These are phyloP conservation scores for Hemisphaericaspora lyxosophila DNA, from an alignment of 1,139 yeast species.

Conservation along the genomic window DNA sequence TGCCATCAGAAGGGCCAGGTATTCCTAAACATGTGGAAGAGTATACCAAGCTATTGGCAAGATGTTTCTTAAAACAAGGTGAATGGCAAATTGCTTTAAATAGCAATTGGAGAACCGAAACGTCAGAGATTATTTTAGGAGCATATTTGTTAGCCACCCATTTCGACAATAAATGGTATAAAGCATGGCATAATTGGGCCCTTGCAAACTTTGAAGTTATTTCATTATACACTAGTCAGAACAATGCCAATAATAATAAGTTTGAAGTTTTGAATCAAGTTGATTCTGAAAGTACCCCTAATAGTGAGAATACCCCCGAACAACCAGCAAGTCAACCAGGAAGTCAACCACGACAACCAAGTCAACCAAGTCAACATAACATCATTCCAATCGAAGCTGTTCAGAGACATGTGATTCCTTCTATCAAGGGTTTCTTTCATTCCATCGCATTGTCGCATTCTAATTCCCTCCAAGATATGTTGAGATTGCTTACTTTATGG, in stretches of 20 bases:
- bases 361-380: slow-evolving; percentile 16
- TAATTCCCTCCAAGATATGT: slow-evolving; percentile 87
- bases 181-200: slow-evolving; percentile 99
- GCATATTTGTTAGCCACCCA: slow-evolving; percentile 93
- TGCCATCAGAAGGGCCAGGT: slow-evolving; percentile 75
- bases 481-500: slow-evolving; percentile 90
- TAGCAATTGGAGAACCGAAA: slow-evolving; percentile 77
- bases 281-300: slow-evolving; percentile 15
- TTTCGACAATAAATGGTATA: slow-evolving; percentile 90
- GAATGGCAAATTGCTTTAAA: slow-evolving; percentile 93
- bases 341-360: slow-evolving; percentile 14
- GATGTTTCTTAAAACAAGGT: slow-evolving; percentile 96
- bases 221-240: slow-evolving; percentile 56
- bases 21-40: slow-evolving; percentile 76
- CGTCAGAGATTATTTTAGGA: slow-evolving; percentile 78
- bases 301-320: slow-evolving; percentile 18
- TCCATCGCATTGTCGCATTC: slow-evolving; percentile 86
- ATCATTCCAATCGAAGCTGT: slow-evolving; percentile 58
- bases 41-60: slow-evolving; percentile 82
- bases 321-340: slow-evolving; percentile 12
- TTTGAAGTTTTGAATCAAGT: slow-evolving; percentile 14
- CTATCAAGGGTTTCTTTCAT: slow-evolving; percentile 92
- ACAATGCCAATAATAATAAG: slow-evolving; percentile 21
- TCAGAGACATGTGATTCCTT: slow-evolving; percentile 88
- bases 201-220: slow-evolving; percentile 94